Evolutionary conservation across 1,139 yeast genomes (phyloP).

Genomic region (Kodamaea suecica): DNA sequence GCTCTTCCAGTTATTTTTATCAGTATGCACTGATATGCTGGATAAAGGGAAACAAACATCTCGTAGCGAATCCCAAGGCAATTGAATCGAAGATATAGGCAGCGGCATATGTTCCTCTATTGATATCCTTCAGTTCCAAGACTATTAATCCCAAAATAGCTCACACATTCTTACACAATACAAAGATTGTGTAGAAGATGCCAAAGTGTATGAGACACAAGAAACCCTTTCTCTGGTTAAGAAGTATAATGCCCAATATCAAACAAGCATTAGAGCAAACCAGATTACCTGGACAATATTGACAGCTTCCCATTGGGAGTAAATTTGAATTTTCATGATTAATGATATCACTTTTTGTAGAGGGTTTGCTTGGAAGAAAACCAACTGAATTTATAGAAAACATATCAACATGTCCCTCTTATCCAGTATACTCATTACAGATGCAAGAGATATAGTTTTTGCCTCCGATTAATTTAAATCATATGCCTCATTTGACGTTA

Average conservation of each 20-base stretch:
- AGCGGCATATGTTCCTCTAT: constrained; percentile 14
- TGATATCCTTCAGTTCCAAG: constrained; percentile 8
- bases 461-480: no score
- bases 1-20: no score
- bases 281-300: constrained; percentile 17
- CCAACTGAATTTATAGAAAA: no score
- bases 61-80: constrained; percentile 18
- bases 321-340: constrained; percentile 1
- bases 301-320: constrained; percentile 17
- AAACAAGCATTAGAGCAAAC: constrained; percentile 12
- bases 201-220: not conserved
- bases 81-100: constrained; percentile 19
- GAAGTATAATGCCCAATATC: not conserved
- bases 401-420: no score
- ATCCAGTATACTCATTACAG: no score
- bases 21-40: constrained; percentile 7
- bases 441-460: no score
- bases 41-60: constrained; percentile 13
- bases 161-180: constrained; percentile 19
- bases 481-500: no score
- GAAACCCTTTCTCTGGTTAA: not conserved
- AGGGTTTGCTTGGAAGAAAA: no score
- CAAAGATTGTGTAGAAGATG: constrained; percentile 7
- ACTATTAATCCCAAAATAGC: constrained; percentile 16
- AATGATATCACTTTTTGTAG: no score